Conservation (phyloP, 352 stramenopile genomes). For the Phytophthora uliginosa region DNA sequence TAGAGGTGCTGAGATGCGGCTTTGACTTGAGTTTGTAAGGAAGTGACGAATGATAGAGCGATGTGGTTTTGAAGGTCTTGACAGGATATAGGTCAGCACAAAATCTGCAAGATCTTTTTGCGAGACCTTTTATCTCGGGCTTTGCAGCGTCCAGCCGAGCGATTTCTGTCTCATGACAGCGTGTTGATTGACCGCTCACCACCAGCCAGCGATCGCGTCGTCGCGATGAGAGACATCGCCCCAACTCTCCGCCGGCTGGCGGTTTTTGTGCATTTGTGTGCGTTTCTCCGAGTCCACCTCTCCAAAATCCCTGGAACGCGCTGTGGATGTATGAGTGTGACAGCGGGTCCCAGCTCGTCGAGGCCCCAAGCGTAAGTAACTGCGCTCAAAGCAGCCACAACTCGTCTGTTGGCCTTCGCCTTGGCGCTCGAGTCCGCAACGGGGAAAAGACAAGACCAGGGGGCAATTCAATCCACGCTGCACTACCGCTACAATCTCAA, state of each 20-base stretch:
- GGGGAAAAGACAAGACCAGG: slow-evolving; percentile 23
- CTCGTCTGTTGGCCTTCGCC: neutral
- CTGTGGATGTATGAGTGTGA: slow-evolving; percentile 7
- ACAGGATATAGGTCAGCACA: slow-evolving; percentile 14
- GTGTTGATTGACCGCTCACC: neutral
- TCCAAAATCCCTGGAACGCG: slow-evolving; percentile 16
- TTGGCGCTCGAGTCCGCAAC: neutral
- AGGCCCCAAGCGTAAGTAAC: slow-evolving; percentile 21
- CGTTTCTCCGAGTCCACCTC: slow-evolving; percentile 11
- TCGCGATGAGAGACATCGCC: neutral
- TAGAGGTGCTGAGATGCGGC: neutral
- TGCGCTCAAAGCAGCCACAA: slow-evolving; percentile 12
- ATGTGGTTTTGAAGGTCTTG: slow-evolving; percentile 12
- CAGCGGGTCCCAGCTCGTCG: neutral
- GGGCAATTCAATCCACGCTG: neutral
- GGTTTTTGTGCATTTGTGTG: slow-evolving; percentile 18
- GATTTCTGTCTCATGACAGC: neutral
- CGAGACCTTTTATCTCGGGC: neutral
- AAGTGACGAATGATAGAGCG: slow-evolving; percentile 5
- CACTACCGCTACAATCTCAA: slow-evolving; percentile 16
- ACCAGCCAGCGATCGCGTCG: neutral
- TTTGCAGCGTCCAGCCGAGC: neutral
- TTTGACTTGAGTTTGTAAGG: neutral
- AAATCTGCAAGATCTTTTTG: neutral
- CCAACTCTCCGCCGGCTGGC: neutral